These are phyloP conservation scores for Withania somnifera DNA, from an alignment of 305 asterid species.

Conservation along the genomic window DNA sequence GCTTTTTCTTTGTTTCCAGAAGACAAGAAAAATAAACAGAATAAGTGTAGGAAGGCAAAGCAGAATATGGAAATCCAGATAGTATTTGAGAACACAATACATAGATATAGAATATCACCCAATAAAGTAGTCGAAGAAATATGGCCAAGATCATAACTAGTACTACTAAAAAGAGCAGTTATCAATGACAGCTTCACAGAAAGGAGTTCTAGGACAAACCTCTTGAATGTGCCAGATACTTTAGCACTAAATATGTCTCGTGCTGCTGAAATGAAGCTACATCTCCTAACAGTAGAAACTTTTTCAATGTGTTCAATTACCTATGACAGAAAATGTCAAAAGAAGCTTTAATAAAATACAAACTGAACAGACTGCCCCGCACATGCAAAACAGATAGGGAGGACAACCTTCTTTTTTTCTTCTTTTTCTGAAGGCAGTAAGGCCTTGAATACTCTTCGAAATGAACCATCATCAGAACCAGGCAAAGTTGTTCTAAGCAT, in stretches of 20 bases:
- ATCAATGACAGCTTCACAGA: neutral
- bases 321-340: conserved; percentile 27
- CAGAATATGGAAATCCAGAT: neutral
- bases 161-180: neutral
- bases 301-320: conserved; percentile 81
- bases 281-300: conserved; percentile 75
- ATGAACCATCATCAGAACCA: conserved; percentile 71
- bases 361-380: neutral
- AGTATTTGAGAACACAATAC: neutral
- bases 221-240: conserved; percentile 87
- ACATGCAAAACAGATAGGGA: neutral
- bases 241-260: conserved; percentile 81
- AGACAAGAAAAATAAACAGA: neutral
- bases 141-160: neutral
- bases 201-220: conserved; percentile 30
- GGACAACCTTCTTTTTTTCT: conserved; percentile 70
- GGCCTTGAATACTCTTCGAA: conserved; percentile 76
- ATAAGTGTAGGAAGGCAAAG: neutral
- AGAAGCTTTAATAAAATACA: conserved; percentile 8
- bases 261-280: conserved; percentile 85
- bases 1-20: neutral
- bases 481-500: conserved; percentile 80
- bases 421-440: conserved; percentile 80
- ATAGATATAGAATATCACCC: neutral
- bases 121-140: neutral